Base-by-base conservation (phyloP, 305 asterid species). In the Solanum aculeatissimum region DNA sequence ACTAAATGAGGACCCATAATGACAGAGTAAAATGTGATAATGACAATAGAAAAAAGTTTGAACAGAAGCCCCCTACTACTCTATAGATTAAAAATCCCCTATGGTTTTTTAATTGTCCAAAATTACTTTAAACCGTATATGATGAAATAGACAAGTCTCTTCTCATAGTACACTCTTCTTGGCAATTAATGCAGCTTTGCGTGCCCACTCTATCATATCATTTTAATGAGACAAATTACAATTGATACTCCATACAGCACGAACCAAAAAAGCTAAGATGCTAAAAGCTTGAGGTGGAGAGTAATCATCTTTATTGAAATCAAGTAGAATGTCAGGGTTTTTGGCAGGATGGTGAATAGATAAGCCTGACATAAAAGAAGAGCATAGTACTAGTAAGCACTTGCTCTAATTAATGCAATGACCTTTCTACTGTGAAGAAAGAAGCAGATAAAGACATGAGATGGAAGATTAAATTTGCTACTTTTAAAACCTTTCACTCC, bases 281-380 rank as follows among this genome's bases (percentile, higher is more conserved):
- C 7, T 35, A 35, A 40, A 7, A 4, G 10, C 9, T 4, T 18
- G 23, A 7, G 47, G 12, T 60, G 68, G 72, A 4, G 21, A 14
- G 45, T 13, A 62, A 9, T 49, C 86, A 38, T 85, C 45, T 81
- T 80, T 51, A 86, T 85, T 85, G 90, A 81, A 84, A 89, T 80
- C 70, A 85, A 79, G 87, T 81, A 84, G 88, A 86, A 88, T 89
- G 92, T 89, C 90, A 88, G 82, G 89, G 84, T 84, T 55, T 62
- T 82, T 57, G 83, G 88, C 90, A 87, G 92, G 69, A 88, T 84
- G 83, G 83, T 32, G 72, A 84, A 85, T 66, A 89, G 93, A 90
- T 89, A 91, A 91, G 91, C 89, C 93, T 84, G 94, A 82, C 90
- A 85, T 51, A 53, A 70, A 63, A 86, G 43, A 75, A 71, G 62